Percentiles rank a stretch among this genome's conserved stretches.
Conservation (phyloP, 129 eudicot species). For the Saposhnikovia divaricata region DNA sequence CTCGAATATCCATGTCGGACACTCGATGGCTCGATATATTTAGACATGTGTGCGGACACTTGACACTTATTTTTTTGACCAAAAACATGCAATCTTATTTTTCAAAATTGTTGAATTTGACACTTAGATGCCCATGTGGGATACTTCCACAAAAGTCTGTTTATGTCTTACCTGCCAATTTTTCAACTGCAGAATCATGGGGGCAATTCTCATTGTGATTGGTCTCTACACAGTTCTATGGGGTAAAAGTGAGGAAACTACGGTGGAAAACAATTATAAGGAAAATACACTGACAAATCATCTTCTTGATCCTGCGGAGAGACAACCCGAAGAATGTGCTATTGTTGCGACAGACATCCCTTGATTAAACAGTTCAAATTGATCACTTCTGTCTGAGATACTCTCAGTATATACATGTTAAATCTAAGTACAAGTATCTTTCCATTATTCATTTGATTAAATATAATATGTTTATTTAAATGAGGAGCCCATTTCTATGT, state of each 20-base stretch:
- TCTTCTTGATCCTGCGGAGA: slow-evolving; percentile 38
- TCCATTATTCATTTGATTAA: not conserved
- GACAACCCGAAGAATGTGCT: slow-evolving; percentile 20
- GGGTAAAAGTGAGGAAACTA: slow-evolving; percentile 77
- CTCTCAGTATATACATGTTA: slow-evolving; percentile 3
- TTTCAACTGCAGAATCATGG: slow-evolving; percentile 51
- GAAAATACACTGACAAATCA: slow-evolving; percentile 43
- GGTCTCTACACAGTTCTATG: slow-evolving; percentile 77
- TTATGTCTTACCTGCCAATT: not conserved
- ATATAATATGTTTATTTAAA: not conserved
- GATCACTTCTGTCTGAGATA: not conserved
- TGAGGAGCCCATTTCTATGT: slow-evolving; percentile 10
- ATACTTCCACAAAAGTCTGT: not conserved
- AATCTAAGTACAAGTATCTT: not conserved
- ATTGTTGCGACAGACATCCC: slow-evolving; percentile 35
- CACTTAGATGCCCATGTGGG: not conserved
- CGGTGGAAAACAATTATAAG: slow-evolving; percentile 23
- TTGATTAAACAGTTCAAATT: slow-evolving; percentile 9
- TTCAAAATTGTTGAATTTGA: not conserved
- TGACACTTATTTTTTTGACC: not conserved
- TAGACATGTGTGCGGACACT: not conserved
- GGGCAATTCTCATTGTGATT: slow-evolving; percentile 54
- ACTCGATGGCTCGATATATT: not conserved
- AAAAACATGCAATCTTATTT: not conserved
- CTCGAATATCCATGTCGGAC: not conserved